phyloP scores from a whole-genome alignment of 1,139 yeast species.

The Nakaseomyces bracarensis region DNA sequence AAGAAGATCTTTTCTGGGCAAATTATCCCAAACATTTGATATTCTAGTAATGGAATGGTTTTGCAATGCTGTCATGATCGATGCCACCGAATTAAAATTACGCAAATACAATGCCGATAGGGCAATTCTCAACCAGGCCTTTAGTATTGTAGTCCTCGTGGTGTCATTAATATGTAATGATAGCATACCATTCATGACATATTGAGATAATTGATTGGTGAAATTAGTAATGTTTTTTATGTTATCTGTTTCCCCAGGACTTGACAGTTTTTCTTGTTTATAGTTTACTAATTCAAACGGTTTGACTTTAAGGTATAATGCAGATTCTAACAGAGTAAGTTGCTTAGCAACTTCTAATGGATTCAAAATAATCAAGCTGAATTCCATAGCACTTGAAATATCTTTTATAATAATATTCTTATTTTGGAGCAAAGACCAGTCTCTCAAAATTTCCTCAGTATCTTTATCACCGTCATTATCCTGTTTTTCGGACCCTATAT shows the following conservation, averaged over 20 bases:
- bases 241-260: conserved; percentile 35
- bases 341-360: conserved; percentile 81
- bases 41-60: conserved; percentile 71
- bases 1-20: conserved; percentile 58
- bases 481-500: conserved; percentile 7
- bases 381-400: conserved; percentile 17
- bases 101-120: conserved; percentile 72
- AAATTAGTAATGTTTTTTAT: conserved; percentile 71
- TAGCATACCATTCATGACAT: conserved; percentile 71
- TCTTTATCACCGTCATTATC: not conserved
- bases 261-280: conserved; percentile 39
- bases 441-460: not conserved
- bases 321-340: conserved; percentile 70
- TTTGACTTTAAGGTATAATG: conserved; percentile 55
- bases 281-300: conserved; percentile 63
- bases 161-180: conserved; percentile 39
- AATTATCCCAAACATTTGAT: conserved; percentile 52
- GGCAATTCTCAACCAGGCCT: conserved; percentile 79
- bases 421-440: not conserved
- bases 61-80: conserved; percentile 77
- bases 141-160: conserved; percentile 43
- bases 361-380: conserved; percentile 59
- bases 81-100: conserved; percentile 82
- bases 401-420: not conserved
- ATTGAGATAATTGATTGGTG: conserved; percentile 73